Percentiles rank a stretch among this genome's conserved stretches.
Evolutionary conservation across 1,139 yeast species (phyloP).

Genomic region (Debaryomycetaceae sp.): DNA sequence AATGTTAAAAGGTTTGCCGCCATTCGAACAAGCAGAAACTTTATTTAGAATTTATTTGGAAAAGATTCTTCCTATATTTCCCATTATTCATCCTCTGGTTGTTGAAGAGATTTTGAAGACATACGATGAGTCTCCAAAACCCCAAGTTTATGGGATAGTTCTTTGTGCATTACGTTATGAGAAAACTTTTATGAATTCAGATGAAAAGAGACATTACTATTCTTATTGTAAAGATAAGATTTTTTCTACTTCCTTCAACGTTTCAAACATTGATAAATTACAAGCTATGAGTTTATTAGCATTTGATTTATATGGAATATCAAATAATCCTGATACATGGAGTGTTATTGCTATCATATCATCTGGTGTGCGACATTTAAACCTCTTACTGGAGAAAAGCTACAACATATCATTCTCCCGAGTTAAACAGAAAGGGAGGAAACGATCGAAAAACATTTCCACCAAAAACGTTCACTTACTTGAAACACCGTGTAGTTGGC

Average conservation of each 20-base stretch:
- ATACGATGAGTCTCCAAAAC: constrained; percentile 2
- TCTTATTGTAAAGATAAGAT: constrained; percentile 12
- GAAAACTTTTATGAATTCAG: background rate
- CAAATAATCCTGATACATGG: constrained; percentile 27
- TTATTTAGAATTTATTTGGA: constrained; percentile 13
- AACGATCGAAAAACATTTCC: constrained; percentile 2
- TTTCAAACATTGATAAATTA: constrained; percentile 18
- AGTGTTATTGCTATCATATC: constrained; percentile 13
- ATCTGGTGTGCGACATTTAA: constrained; percentile 5
- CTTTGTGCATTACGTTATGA: constrained; percentile 7
- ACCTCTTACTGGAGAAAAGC: constrained; percentile 1
- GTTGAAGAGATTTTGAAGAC: background rate
- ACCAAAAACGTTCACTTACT: constrained; percentile 13
- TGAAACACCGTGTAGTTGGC: constrained; percentile 13
- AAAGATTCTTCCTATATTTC: constrained; percentile 13
- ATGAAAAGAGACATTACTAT: constrained; percentile 8
- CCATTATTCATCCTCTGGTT: constrained; percentile 7
- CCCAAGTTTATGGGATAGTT: constrained; percentile 9
- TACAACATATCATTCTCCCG: background rate
- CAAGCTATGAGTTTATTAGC: constrained; percentile 24
- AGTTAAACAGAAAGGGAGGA: background rate
- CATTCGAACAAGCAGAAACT: constrained; percentile 8
- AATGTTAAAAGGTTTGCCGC: constrained; percentile 6
- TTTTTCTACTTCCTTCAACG: constrained; percentile 17
- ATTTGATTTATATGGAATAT: constrained; percentile 19